Evolutionary conservation across 75 land plant genomes (phyloP), one percentile per base, ranked within the genome.

Genomic region (Isoetes taiwanensis): DNA sequence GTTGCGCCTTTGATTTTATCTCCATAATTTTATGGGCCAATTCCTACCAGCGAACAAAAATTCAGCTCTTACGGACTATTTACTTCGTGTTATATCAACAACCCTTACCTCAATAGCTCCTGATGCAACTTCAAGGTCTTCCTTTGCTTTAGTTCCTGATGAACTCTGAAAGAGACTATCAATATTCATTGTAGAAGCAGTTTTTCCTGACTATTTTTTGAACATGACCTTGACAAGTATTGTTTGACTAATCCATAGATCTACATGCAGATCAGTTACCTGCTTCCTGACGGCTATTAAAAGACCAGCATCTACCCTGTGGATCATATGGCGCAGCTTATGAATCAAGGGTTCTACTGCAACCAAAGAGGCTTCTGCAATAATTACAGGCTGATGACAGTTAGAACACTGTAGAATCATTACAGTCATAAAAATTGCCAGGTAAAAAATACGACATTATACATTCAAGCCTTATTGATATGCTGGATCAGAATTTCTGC

Each of bases 341-440:
- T 84, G 96, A 75, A 93, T 84, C 34, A 93, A 77, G 40, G 98
- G 98, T 64, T 93, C 98, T 1, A 93, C 90, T 14, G 96, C 98
- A 35, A 87, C 77, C 63, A 93, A 71, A 41, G 98, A 93, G 50
- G 89, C 94, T 59, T 93, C 98, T 93, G 88, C 39, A 67, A n/a
- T n/a, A n/a, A n/a, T n/a, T n/a, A n/a, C n/a, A n/a, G n/a, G n/a
- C n/a, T n/a, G n/a, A n/a, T n/a, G n/a, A n/a, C n/a, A n/a, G n/a
- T n/a, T n/a, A n/a, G n/a, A n/a, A n/a, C n/a, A n/a, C n/a, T n/a
- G n/a, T n/a, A n/a, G n/a, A n/a, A n/a, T n/a, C n/a, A n/a, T n/a
- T n/a, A n/a, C n/a, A n/a, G n/a, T n/a, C n/a, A n/a, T n/a, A n/a
- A n/a, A n/a, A n/a, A n/a, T n/a, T n/a, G n/a, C n/a, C n/a, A n/a